Evolutionary conservation across 148 eudicot species (phyloP).

Genomic region (Chenopodium quinoa): DNA sequence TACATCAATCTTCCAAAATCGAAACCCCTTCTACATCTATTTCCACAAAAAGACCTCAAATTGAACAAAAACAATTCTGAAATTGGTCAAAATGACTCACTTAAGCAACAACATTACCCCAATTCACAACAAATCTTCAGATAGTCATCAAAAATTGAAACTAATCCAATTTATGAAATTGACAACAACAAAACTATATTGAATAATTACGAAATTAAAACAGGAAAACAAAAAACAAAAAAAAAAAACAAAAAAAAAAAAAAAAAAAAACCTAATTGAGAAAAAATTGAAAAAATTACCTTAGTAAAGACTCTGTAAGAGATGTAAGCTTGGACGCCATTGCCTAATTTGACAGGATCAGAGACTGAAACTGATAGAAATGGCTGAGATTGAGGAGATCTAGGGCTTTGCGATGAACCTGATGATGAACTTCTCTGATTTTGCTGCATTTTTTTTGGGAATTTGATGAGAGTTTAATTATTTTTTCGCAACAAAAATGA

Average conservation of each 20-base stretch:
- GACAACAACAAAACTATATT: neutral
- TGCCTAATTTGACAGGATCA: slow-evolving; percentile 97
- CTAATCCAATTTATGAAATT: neutral
- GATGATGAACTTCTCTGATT: slow-evolving; percentile 37
- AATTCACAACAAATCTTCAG: neutral
- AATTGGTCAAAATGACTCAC: neutral
- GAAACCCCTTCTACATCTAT: neutral
- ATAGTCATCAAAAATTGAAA: neutral
- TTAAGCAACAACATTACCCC: neutral
- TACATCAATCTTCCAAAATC: neutral
- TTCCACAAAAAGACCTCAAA: neutral
- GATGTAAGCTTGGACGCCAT: slow-evolving; percentile 93
- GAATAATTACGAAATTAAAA: neutral
- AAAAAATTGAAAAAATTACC: slow-evolving; percentile 34
- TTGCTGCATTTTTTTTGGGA: slow-evolving; percentile 41
- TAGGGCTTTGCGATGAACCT: slow-evolving; percentile 65
- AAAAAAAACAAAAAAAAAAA: neutral
- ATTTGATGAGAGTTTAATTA: neutral
- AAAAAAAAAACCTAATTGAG: neutral
- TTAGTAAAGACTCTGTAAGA: slow-evolving; percentile 83
- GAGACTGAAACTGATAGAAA: slow-evolving; percentile 70
- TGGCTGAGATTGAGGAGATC: slow-evolving; percentile 65
- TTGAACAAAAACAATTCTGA: neutral
- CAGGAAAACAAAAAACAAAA: neutral
- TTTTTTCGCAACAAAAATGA: neutral